Percentiles rank a stretch among this genome's conserved stretches.
These are phyloP conservation scores for Sanghuangporus weigelae DNA, from an alignment of 1,284 basidiomycete genomes.

Conservation along the genomic window DNA sequence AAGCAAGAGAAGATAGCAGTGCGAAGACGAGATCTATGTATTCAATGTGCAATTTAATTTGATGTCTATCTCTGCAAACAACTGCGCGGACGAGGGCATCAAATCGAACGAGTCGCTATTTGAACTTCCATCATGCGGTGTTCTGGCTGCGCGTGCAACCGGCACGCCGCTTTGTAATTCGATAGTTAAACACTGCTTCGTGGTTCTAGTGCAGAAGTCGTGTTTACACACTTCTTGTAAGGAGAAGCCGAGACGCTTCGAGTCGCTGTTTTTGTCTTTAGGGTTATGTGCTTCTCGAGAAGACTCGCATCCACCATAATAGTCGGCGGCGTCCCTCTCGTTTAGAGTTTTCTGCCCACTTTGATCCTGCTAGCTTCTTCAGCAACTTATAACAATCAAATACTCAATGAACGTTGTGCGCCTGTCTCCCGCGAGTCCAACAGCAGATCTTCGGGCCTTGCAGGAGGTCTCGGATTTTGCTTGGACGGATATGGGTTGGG, in stretches of 20 bases:
- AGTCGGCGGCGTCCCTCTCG: constrained; percentile 8
- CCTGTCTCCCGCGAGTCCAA: constrained; percentile 39
- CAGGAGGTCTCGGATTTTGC: constrained; percentile 48
- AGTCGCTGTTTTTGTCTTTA: constrained; percentile 12
- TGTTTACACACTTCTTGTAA: constrained; percentile 7
- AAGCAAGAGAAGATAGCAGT: not conserved
- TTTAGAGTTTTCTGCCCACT: not conserved
- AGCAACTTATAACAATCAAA: not conserved
- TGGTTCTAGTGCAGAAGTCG: constrained; percentile 13
- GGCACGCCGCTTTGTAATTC: constrained; percentile 13
- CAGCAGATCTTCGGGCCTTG: constrained; percentile 44
- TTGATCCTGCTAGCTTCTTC: not conserved
- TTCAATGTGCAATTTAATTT: not conserved
- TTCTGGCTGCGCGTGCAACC: constrained; percentile 12
- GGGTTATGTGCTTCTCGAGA: constrained; percentile 1
- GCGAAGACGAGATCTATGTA: not conserved
- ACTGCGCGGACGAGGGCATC: constrained; percentile 3
- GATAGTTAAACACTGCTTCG: constrained; percentile 6
- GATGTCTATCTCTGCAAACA: constrained; percentile 10
- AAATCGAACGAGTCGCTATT: constrained; percentile 6
- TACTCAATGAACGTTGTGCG: constrained; percentile 32
- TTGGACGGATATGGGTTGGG: constrained; percentile 52
- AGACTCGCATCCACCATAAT: constrained; percentile 3
- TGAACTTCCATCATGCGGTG: constrained; percentile 15
- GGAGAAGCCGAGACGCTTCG: constrained; percentile 6